phyloP scores from a whole-genome alignment of 129 eudicot genomes.

The Pseudognaphalium luteoalbum region DNA sequence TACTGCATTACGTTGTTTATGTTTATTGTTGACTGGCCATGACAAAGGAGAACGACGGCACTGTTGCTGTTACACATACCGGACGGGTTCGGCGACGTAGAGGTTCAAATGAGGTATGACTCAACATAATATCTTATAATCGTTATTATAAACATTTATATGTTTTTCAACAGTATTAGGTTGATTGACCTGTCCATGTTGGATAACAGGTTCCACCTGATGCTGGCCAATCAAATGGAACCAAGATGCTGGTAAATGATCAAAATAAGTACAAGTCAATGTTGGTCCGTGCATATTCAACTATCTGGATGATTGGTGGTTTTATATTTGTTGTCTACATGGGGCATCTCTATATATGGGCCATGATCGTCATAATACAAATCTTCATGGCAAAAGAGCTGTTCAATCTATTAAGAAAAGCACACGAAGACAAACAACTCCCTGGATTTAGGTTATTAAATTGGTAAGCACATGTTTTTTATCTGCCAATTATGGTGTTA shows the following conservation, averaged over 20 bases:
- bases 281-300: constrained; percentile 71
- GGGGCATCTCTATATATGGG: constrained; percentile 99
- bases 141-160: neutral
- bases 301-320: constrained; percentile 96
- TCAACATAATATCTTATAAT: constrained; percentile 1
- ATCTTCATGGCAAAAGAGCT: constrained; percentile 88
- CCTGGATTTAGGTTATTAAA: constrained; percentile 87
- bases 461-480: constrained; percentile 49
- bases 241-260: constrained; percentile 57
- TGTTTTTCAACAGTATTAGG: neutral
- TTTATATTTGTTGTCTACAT: constrained; percentile 69
- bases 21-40: constrained; percentile 25
- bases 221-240: constrained; percentile 56
- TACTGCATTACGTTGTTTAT: constrained; percentile 12
- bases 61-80: constrained; percentile 43
- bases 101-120: constrained; percentile 57
- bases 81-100: constrained; percentile 54
- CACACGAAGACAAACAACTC: constrained; percentile 73
- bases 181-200: constrained; percentile 2
- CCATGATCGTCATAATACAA: constrained; percentile 83
- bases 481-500: neutral
- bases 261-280: constrained; percentile 78
- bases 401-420: constrained; percentile 65
- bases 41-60: constrained; percentile 32
- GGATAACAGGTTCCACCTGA: constrained; percentile 57